phyloP scores from a whole-genome alignment of 1,139 yeast species.

The Geotrichum reessii region DNA sequence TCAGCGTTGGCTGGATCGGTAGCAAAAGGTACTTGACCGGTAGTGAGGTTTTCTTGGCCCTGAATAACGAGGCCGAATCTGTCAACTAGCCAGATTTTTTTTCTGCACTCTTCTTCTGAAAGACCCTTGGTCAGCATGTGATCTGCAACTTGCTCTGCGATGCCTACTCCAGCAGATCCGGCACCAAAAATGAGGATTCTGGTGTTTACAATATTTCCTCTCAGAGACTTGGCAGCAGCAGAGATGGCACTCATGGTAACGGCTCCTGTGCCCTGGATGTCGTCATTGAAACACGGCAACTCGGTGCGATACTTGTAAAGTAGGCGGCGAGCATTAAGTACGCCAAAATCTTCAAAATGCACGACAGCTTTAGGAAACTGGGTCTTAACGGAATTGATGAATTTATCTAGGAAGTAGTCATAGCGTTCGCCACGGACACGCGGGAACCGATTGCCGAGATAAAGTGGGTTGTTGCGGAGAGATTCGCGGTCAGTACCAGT shows the following conservation, averaged over 20 bases:
- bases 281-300: constrained; percentile 90
- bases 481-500: constrained; percentile 85
- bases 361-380: constrained; percentile 85
- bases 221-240: constrained; percentile 74
- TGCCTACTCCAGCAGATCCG: constrained; percentile 94
- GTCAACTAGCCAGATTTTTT: constrained; percentile 75
- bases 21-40: constrained; percentile 68
- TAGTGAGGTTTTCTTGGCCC: constrained; percentile 40
- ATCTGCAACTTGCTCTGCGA: constrained; percentile 86
- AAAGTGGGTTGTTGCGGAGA: constrained; percentile 71
- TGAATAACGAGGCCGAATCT: constrained; percentile 72
- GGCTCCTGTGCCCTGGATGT: constrained; percentile 98
- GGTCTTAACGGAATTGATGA: constrained; percentile 62
- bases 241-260: constrained; percentile 92
- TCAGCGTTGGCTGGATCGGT: constrained; percentile 52
- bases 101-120: constrained; percentile 61
- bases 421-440: constrained; percentile 83
- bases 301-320: constrained; percentile 66
- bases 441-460: constrained; percentile 83
- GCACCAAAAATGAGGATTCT: constrained; percentile 82
- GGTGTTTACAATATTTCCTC: constrained; percentile 60
- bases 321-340: constrained; percentile 76
- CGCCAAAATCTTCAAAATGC: constrained; percentile 96
- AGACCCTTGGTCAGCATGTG: constrained; percentile 82
- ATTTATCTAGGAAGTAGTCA: constrained; percentile 74